phyloP scores from a whole-genome alignment of 1,284 basidiomycete genomes.

The Entoloma clypeatum region DNA sequence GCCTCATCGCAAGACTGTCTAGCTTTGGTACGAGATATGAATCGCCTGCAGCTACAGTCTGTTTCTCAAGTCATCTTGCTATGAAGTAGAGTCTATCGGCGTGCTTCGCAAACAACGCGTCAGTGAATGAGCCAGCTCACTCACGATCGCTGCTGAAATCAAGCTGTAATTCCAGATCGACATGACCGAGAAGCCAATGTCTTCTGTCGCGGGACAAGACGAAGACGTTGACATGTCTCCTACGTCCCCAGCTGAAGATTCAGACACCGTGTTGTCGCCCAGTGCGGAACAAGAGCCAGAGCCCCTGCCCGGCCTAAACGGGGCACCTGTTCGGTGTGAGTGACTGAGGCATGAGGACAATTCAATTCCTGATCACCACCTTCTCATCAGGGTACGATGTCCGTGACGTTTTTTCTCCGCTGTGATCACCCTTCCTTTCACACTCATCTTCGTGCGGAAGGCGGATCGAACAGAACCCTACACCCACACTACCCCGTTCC shows the following conservation, averaged over 20 bases:
- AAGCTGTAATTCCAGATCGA: slow-evolving; percentile 14
- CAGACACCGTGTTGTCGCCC: slow-evolving; percentile 36
- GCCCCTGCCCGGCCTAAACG: slow-evolving; percentile 43
- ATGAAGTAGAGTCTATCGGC: no score
- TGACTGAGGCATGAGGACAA: slow-evolving; percentile 15
- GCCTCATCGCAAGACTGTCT: no score
- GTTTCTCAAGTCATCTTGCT: no score
- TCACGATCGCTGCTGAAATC: slow-evolving; percentile 10
- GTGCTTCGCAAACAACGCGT: slow-evolving; percentile 10
- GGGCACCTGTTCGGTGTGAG: slow-evolving; percentile 46
- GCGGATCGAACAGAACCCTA: slow-evolving; percentile 79
- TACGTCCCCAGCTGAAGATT: slow-evolving; percentile 43
- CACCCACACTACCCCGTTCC: slow-evolving; percentile 75
- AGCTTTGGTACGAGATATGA: no score
- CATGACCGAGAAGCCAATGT: slow-evolving; percentile 22
- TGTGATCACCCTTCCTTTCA: slow-evolving; percentile 15
- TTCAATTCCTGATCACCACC: slow-evolving; percentile 4
- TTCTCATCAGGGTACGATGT: slow-evolving; percentile 44
- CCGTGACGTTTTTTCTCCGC: slow-evolving; percentile 26
- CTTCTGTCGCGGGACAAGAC: slow-evolving; percentile 27
- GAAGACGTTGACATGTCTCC: slow-evolving; percentile 38
- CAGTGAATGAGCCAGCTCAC: slow-evolving; percentile 16
- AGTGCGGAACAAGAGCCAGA: slow-evolving; percentile 33
- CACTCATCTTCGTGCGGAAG: slow-evolving; percentile 40
- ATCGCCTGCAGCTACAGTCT: no score